A percentile compares a stretch with the other conserved stretches of the same genome.
Conservation (phyloP, 31 red algal species). For the Asparagopsis taxiformis region DNA sequence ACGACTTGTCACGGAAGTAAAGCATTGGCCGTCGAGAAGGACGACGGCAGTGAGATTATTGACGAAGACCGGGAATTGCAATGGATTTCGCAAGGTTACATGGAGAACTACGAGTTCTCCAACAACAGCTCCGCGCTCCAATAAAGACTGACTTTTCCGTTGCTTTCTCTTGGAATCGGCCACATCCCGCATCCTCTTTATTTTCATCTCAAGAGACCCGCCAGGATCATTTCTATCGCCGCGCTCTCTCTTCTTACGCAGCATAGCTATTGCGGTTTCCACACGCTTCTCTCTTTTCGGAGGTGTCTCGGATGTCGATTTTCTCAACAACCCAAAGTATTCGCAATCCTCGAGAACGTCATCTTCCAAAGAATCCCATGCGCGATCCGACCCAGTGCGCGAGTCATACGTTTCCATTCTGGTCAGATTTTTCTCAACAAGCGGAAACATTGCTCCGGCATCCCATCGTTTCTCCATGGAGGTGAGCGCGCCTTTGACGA, state of each 20-base stretch:
- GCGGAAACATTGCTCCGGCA: constrained; percentile 49
- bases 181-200: constrained; percentile 51
- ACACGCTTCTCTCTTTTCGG: constrained; percentile 41
- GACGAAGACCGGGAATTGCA: constrained; percentile 67
- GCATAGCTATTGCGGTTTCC: constrained; percentile 44
- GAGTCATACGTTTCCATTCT: constrained; percentile 41
- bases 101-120: constrained; percentile 36
- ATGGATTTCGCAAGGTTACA: constrained; percentile 28
- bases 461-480: constrained; percentile 37
- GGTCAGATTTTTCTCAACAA: constrained; percentile 6
- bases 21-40: constrained; percentile 35
- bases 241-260: constrained; percentile 34
- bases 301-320: not conserved
- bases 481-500: constrained; percentile 25
- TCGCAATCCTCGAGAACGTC: constrained; percentile 74
- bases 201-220: constrained; percentile 70
- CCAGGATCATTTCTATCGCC: constrained; percentile 44
- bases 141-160: constrained; percentile 28
- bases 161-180: constrained; percentile 11
- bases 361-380: constrained; percentile 56
- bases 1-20: constrained; percentile 8
- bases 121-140: constrained; percentile 64
- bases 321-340: constrained; percentile 31
- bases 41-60: constrained; percentile 39
- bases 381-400: not conserved